Base-by-base conservation (phyloP, 2,329 filamentous ascomycete genomes). In the Bipolaris gigantea region DNA sequence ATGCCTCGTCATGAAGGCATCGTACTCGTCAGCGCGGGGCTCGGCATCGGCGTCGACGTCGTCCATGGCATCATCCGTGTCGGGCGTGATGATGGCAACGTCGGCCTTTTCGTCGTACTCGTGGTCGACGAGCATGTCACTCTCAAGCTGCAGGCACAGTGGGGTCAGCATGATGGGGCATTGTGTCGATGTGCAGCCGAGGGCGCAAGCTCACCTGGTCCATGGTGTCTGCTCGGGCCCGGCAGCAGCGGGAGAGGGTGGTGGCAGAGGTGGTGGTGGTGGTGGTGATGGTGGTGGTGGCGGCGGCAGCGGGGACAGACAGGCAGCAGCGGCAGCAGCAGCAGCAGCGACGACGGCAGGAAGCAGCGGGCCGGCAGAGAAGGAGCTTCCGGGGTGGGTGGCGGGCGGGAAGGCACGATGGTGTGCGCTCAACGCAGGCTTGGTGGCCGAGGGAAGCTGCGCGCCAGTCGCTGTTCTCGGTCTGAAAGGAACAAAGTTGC, bases 1-100 rank as follows among this genome's bases (percentile, higher is more conserved):
- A 62, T 92, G 85, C 61, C 88, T 79, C 66, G 90, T 87, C 79
- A 89, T 89, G 85, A 97, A 96, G 45, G 89, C 89, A 62, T 95
- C 89, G 76, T 85, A 82, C 67, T 87, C 83, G 75, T 85, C 80
- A 63, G 85, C 85, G 64, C 77, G 75, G 50, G 79, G 77, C 58
- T 79, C 76, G 53, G 78, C 77, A 54, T 82, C 80, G 48, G 80
- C 74, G 57, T 84, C 79, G 64, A 81, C 81, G 39, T 81, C 74
- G 61, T 77, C 77, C 75, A 84, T 83, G 62, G 81, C 80, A 65
- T 85, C 83, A 62, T 83, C 80, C 52, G 81, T 81, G 60, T 83
- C 80, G 56, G 81, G 81, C 40, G 83, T 82, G 65, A 86, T 85
- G 70, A 85, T 83, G 69, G 84, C 83, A 57, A 85, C 83, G 68